These are phyloP conservation scores for Clonostachys rhizophaga DNA, from an alignment of 2,329 filamentous ascomycete genomes.

Conservation along the genomic window DNA sequence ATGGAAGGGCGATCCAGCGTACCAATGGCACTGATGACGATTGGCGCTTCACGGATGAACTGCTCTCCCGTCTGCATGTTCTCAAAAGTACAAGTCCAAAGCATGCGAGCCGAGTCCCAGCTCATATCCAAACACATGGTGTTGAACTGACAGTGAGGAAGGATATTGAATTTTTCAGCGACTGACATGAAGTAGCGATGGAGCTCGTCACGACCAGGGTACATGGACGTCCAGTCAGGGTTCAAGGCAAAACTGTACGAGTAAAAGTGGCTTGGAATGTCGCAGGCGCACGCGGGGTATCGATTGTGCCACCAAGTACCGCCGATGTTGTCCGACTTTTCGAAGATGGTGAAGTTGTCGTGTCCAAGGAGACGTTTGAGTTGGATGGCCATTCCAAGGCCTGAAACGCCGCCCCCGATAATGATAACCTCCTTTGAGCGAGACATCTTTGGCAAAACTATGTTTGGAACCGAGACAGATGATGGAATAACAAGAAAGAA, in stretches of 20 bases:
- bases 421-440: neutral
- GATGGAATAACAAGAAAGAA: too few species aligned
- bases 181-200: neutral
- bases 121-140: neutral
- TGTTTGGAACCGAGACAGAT: too few species aligned
- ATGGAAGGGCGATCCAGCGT: neutral
- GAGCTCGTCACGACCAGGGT: neutral
- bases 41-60: neutral
- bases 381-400: constrained; percentile 9
- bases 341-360: constrained; percentile 7
- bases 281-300: constrained; percentile 17
- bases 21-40: neutral
- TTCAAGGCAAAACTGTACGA: constrained; percentile 8
- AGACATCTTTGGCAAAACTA: too few species aligned
- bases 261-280: constrained; percentile 16
- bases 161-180: neutral
- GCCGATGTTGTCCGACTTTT: constrained; percentile 11
- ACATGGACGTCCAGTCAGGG: neutral
- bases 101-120: neutral
- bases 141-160: neutral
- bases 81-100: neutral
- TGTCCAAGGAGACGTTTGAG: constrained; percentile 8
- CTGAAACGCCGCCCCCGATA: neutral
- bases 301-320: constrained; percentile 17
- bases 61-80: neutral